phyloP scores from a whole-genome alignment of 768 basidiomycete species.

The Obba rivulosa region DNA sequence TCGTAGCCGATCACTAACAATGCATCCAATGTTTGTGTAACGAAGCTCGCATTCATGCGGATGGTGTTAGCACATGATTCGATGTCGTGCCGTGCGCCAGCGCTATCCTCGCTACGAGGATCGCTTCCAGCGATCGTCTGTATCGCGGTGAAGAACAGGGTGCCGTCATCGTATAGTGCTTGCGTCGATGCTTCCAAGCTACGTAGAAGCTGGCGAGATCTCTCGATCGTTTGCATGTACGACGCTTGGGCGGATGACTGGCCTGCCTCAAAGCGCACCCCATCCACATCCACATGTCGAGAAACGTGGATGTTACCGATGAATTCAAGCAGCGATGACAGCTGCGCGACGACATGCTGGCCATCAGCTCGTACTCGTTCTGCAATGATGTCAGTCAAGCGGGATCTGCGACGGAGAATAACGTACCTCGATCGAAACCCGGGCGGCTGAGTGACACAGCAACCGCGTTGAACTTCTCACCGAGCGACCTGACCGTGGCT shows the following conservation, averaged over 20 bases:
- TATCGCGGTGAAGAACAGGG: conserved; percentile 50
- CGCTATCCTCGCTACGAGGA: conserved; percentile 5
- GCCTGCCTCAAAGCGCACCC: conserved; percentile 47
- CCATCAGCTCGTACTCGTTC: conserved; percentile 31
- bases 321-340: conserved; percentile 53
- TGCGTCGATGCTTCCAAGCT: conserved; percentile 68
- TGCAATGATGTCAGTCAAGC: background rate
- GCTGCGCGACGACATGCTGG: conserved; percentile 46
- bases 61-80: conserved; percentile 47
- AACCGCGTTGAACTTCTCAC: conserved; percentile 27
- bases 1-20: conserved; percentile 62
- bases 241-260: conserved; percentile 37
- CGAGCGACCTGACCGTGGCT: conserved; percentile 40
- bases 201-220: conserved; percentile 62
- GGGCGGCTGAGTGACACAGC: background rate
- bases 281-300: conserved; percentile 78
- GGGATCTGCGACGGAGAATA: background rate
- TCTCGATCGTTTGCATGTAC: conserved; percentile 63
- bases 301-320: conserved; percentile 74
- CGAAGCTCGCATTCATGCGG: conserved; percentile 48
- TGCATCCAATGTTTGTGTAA: conserved; percentile 56
- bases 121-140: conserved; percentile 36
- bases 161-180: conserved; percentile 67
- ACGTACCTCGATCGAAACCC: conserved; percentile 12
- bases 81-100: conserved; percentile 33